Percentiles rank a stretch among this genome's conserved stretches.
phyloP scores from a whole-genome alignment of 1,139 yeast species.

The Starmera stellimalicola region DNA sequence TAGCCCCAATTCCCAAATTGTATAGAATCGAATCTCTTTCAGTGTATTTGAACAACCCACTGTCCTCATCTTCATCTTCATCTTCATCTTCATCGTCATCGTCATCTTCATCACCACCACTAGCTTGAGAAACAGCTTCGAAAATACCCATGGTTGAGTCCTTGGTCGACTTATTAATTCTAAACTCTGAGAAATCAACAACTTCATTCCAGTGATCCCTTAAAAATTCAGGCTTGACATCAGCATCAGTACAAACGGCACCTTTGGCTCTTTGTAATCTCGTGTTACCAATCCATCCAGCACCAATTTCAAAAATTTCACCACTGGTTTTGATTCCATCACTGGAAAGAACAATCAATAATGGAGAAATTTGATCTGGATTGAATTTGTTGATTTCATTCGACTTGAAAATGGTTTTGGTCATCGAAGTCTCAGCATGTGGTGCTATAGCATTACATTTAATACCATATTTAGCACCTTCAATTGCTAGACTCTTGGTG shows the following conservation, averaged over 20 bases:
- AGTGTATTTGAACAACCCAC: constrained; percentile 35
- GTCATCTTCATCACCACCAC: constrained; percentile 39
- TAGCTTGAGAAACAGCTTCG: constrained; percentile 50
- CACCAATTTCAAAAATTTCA: constrained; percentile 64
- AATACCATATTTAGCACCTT: constrained; percentile 75
- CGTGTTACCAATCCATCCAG: constrained; percentile 93
- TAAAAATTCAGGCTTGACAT: constrained; percentile 59
- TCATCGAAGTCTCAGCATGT: constrained; percentile 97
- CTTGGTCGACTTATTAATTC: constrained; percentile 41
- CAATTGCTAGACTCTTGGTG: constrained; percentile 78
- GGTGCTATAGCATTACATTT: constrained; percentile 85
- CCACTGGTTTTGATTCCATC: constrained; percentile 67
- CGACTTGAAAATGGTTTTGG: constrained; percentile 73
- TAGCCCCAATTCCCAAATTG: constrained; percentile 87
- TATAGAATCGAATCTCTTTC: constrained; percentile 74
- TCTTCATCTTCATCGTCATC: constrained; percentile 25
- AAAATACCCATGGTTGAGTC: constrained; percentile 78
- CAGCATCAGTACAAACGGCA: constrained; percentile 48
- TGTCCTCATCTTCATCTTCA: constrained; percentile 27
- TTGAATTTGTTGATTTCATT: constrained; percentile 75
- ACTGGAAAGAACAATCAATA: constrained; percentile 67
- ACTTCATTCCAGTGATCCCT: constrained; percentile 59
- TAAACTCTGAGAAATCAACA: constrained; percentile 47
- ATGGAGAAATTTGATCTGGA: constrained; percentile 87
- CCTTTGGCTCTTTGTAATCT: constrained; percentile 95